Percentiles rank a stretch among this genome's conserved stretches.
These are phyloP conservation scores for Camellia japonica DNA, from an alignment of 148 eudicot species.

Conservation along the genomic window DNA sequence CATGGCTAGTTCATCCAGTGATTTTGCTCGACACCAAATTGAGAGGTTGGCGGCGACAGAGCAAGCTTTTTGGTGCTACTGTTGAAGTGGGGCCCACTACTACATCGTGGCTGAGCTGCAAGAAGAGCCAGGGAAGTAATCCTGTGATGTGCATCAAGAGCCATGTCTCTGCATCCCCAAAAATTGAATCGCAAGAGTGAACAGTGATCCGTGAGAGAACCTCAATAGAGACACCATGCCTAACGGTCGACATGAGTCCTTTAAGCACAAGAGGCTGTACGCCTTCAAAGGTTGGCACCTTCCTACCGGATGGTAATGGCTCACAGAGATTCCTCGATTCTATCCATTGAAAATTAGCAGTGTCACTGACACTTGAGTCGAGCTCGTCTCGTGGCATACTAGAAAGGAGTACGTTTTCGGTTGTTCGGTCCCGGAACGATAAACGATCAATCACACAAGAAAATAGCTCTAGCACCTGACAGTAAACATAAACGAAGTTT, in stretches of 20 bases:
- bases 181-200: slow-evolving; percentile 89
- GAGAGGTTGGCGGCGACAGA: slow-evolving; percentile 84
- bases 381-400: slow-evolving; percentile 97
- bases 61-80: slow-evolving; percentile 80
- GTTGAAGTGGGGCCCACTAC: slow-evolving; percentile 49
- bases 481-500: slow-evolving; percentile 91
- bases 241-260: slow-evolving; percentile 90
- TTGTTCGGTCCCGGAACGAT: slow-evolving; percentile 87
- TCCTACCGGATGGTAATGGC: slow-evolving; percentile 40
- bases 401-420: slow-evolving; percentile 92
- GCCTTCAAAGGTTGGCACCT: slow-evolving; percentile 93
- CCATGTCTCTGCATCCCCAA: slow-evolving; percentile 87
- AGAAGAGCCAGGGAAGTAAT: slow-evolving; percentile 92
- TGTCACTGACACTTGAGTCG: slow-evolving; percentile 54
- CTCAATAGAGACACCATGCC: slow-evolving; percentile 84
- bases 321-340: slow-evolving; percentile 59
- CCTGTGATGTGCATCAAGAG: slow-evolving; percentile 95
- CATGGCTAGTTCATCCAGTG: slow-evolving; percentile 74
- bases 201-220: slow-evolving; percentile 90
- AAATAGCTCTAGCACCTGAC: slow-evolving; percentile 97
- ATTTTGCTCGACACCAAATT: slow-evolving; percentile 82
- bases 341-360: slow-evolving; percentile 59
- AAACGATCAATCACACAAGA: slow-evolving; percentile 85
- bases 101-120: slow-evolving; percentile 76
- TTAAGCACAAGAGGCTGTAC: slow-evolving; percentile 96